Evolutionary conservation across 2,329 filamentous ascomycete species (phyloP), one percentile per base, ranked within the genome.

Genomic region (Verticillium nubilum): DNA sequence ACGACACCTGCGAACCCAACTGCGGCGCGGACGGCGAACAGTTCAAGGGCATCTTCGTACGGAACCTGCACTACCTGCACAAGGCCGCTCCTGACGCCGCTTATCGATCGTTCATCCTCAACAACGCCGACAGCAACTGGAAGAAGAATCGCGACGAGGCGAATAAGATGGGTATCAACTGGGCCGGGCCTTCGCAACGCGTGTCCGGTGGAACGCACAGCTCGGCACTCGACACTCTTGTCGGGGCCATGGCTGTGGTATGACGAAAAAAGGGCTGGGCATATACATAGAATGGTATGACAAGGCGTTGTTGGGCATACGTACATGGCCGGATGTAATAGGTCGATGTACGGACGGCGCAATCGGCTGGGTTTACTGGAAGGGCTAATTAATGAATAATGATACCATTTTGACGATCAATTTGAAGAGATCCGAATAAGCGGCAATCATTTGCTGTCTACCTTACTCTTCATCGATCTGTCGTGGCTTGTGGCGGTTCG

Each of bases 1-100:
- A 75, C 28, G 80, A 83, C 27, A 63, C 69, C 3, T 83, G 81
- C 63, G 80, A 81, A 59, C 71, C 74, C 47, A 64, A 74, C 63
- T 83, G 78, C 58, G 76, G 74, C 12, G 69, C 67, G 19, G 81
- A 86, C 61, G 81, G 78, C 1, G 78, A 83, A 33, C 85, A 89
- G 67, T 92, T 91, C 79, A 91, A 92, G 72, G 89, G 89, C 3
- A 77, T 91, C 35, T 90, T 91, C 63, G 78, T 84, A 17, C 80
- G 87, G 23, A 89, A 89, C 67, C 73, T 92, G 23, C 77, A 79
- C 33, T 80, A 82, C 58, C 71, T 92, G 33, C 76, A 88, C 25
- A 67, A 73, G 1, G 80, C 72, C 2, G 79, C 78, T 1, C 81
- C 82, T 0, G 73, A 81, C 37, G 69, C 76, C 3, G 69, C 69